phyloP scores from a whole-genome alignment of 1,284 basidiomycete genomes.

The Ceratobasidium sp. region DNA sequence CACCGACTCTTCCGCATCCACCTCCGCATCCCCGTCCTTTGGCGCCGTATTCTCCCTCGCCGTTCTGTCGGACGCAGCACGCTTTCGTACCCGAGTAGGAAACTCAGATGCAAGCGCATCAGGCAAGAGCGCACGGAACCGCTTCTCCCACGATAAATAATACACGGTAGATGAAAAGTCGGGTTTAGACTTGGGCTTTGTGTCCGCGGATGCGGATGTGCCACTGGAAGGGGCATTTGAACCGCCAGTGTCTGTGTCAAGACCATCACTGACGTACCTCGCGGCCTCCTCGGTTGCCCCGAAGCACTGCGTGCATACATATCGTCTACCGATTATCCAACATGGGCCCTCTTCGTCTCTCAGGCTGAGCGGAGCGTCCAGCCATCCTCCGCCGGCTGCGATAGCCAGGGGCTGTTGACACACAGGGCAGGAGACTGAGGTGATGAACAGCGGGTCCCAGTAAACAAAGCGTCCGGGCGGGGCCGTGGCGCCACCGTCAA shows the following conservation, averaged over 20 bases:
- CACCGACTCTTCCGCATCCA: background rate
- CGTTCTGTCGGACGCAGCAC: conserved; percentile 4
- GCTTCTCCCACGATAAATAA: conserved; percentile 38
- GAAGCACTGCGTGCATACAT: conserved; percentile 37
- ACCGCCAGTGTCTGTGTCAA: background rate
- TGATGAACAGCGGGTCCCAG: conserved; percentile 37
- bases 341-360: conserved; percentile 35
- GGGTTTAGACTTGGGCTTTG: conserved; percentile 11
- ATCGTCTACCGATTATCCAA: conserved; percentile 35
- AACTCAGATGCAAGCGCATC: conserved; percentile 22
- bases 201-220: background rate
- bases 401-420: conserved; percentile 39
- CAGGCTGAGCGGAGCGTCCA: conserved; percentile 31
- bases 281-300: conserved; percentile 37
- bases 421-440: conserved; percentile 29
- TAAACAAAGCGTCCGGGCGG: conserved; percentile 28
- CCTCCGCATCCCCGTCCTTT: conserved; percentile 2
- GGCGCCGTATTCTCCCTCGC: background rate
- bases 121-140: conserved; percentile 28
- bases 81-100: conserved; percentile 15
- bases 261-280: conserved; percentile 28
- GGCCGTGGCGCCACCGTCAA: conserved; percentile 24
- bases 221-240: conserved; percentile 21
- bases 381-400: conserved; percentile 34
- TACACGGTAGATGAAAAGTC: conserved; percentile 31